A percentile compares a stretch with the other conserved stretches of the same genome.
phyloP scores from a whole-genome alignment of 2,329 filamentous ascomycete species.

The Pseudopyricularia cyperi region DNA sequence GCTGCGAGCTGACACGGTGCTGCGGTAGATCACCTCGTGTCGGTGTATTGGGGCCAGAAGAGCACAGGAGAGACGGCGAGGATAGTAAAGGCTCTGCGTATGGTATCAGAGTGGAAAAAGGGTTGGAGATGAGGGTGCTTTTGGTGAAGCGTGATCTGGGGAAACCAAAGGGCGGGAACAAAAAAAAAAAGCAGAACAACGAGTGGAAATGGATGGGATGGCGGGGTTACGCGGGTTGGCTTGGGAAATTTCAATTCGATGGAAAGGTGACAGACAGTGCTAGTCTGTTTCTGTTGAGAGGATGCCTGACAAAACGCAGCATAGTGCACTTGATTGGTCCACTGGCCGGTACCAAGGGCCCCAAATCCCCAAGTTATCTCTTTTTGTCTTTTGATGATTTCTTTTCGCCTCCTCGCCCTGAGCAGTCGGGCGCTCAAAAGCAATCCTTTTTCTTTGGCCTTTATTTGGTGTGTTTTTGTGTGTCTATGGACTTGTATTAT shows the following conservation, averaged over 20 bases:
- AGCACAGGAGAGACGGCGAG: background rate
- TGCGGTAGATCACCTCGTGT: background rate
- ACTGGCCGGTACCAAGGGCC: background rate
- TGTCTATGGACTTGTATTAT: background rate
- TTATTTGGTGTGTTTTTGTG: background rate
- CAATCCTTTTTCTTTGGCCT: background rate
- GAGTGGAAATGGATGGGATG: constrained; percentile 3
- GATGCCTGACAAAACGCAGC: background rate
- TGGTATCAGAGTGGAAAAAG: background rate
- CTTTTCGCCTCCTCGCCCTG: background rate
- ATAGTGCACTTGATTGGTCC: constrained; percentile 2
- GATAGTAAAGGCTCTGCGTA: background rate
- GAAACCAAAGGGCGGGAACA: background rate
- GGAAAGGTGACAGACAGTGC: background rate
- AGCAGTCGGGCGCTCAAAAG: background rate
- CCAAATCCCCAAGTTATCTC: background rate
- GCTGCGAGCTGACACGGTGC: constrained; percentile 3
- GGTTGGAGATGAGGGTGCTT: background rate
- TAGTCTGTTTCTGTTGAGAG: constrained; percentile 3
- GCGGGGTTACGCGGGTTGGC: constrained; percentile 2
- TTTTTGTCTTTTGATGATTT: background rate
- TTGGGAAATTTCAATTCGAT: constrained; percentile 4
- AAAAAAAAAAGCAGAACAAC: constrained; percentile 1
- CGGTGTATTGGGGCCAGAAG: background rate
- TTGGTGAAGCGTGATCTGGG: background rate